Conservation (phyloP, 352 stramenopile species). For the Phytopythium montanum region DNA sequence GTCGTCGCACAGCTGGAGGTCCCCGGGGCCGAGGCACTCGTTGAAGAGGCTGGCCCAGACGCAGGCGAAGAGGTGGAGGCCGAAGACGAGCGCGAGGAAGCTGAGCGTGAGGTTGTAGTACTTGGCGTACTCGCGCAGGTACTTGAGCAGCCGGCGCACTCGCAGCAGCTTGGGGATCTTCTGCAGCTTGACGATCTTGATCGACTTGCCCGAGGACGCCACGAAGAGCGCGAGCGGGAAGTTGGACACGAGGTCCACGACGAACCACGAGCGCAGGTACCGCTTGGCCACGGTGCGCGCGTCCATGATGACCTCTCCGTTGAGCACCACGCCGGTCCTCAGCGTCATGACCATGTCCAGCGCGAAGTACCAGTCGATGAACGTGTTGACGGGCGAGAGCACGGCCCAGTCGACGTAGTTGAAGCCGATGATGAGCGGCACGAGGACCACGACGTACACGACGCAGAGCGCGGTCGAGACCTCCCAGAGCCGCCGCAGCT, state of each 20-base stretch:
- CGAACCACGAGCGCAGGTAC: conserved; percentile 80
- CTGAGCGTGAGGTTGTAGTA: conserved; percentile 81
- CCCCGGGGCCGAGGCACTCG: conserved; percentile 37
- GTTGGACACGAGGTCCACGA: conserved; percentile 80
- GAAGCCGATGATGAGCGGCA: conserved; percentile 68
- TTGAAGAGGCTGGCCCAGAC: conserved; percentile 73
- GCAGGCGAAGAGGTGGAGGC: conserved; percentile 69
- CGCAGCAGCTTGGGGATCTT: conserved; percentile 84
- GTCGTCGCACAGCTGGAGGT: conserved; percentile 27
- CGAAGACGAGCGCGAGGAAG: conserved; percentile 59
- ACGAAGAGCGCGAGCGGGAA: conserved; percentile 77
- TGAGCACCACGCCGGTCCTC: conserved; percentile 65
- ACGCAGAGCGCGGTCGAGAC: conserved; percentile 62
- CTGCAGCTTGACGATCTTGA: conserved; percentile 84
- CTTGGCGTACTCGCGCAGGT: conserved; percentile 79
- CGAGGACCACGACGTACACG: conserved; percentile 73
- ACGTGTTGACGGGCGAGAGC: conserved; percentile 47
- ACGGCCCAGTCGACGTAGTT: conserved; percentile 60
- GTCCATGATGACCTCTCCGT: conserved; percentile 84
- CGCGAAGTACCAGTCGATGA: conserved; percentile 79
- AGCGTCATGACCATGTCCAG: conserved; percentile 82
- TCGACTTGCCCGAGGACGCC: conserved; percentile 50
- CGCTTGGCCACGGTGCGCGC: conserved; percentile 44
- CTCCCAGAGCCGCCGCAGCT: conserved; percentile 68
- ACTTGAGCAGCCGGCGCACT: conserved; percentile 68